phyloP scores from a whole-genome alignment of 2,329 filamentous ascomycete species.

The Penicillium corylophilum region DNA sequence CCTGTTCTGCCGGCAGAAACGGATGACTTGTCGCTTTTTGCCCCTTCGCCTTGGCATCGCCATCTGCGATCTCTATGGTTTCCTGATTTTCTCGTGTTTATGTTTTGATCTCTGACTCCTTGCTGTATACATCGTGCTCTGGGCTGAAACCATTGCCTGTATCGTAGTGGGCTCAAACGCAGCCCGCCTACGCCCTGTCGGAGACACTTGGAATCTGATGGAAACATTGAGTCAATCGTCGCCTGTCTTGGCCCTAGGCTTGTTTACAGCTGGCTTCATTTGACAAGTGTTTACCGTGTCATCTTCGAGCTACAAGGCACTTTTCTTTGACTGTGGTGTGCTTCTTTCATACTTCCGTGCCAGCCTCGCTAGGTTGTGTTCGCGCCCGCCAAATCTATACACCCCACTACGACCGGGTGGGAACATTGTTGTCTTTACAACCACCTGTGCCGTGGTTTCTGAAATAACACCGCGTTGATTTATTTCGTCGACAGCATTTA shows the following conservation, averaged over 20 bases:
- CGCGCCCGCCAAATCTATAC: conserved; percentile 1
- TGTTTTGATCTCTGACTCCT: not conserved
- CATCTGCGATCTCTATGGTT: not conserved
- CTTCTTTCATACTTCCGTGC: not conserved
- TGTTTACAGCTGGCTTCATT: conserved; percentile 18
- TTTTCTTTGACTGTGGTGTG: not conserved
- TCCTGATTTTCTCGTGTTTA: not conserved
- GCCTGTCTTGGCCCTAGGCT: conserved; percentile 9
- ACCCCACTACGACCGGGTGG: not conserved
- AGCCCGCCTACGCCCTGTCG: conserved; percentile 23
- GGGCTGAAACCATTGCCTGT: not conserved
- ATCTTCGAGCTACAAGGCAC: conserved; percentile 1
- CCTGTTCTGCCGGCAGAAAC: conserved; percentile 16
- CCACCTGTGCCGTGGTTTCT: not conserved
- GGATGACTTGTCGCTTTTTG: conserved; percentile 6
- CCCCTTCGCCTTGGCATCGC: conserved; percentile 9
- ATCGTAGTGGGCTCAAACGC: not conserved
- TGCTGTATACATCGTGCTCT: not conserved
- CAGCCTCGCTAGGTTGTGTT: not conserved
- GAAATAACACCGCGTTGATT: not conserved
- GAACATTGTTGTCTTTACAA: not conserved
- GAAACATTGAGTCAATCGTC: conserved; percentile 27
- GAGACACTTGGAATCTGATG: conserved; percentile 36
- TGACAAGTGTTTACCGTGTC: conserved; percentile 7
- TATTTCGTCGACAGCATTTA: not conserved